Evolutionary conservation across 2,329 filamentous ascomycete species (phyloP).

Genomic region (Phialophora expanda): DNA sequence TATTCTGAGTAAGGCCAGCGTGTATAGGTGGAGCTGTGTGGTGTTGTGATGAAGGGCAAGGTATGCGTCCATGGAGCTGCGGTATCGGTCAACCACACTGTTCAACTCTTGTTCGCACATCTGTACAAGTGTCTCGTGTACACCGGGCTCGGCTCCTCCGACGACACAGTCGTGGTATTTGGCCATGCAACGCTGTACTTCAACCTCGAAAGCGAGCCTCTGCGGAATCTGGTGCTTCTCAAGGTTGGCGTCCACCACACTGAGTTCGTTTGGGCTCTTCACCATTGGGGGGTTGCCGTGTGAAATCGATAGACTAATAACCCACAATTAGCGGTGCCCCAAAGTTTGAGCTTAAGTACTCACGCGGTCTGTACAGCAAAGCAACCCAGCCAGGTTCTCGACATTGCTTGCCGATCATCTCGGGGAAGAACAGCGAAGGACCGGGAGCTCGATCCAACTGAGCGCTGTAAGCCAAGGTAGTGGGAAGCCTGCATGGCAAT

Average conservation of each 20-base stretch:
- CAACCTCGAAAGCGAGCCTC: constrained; percentile 11
- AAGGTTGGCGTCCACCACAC: constrained; percentile 14
- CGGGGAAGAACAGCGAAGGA: background rate
- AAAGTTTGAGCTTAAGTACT: background rate
- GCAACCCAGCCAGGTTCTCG: constrained; percentile 20
- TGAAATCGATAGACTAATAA: constrained; percentile 16
- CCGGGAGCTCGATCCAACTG: background rate
- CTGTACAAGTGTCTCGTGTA: constrained; percentile 20
- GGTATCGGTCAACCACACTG: constrained; percentile 2
- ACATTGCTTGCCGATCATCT: constrained; percentile 14
- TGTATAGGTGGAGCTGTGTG: constrained; percentile 20
- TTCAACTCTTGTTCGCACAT: constrained; percentile 21
- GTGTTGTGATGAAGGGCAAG: constrained; percentile 8
- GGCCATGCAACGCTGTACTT: constrained; percentile 19
- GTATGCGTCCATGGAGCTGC: constrained; percentile 8
- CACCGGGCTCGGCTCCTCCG: constrained; percentile 12
- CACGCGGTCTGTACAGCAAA: constrained; percentile 17
- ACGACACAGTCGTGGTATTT: constrained; percentile 19
- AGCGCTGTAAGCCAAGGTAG: constrained; percentile 11
- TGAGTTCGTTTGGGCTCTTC: constrained; percentile 17
- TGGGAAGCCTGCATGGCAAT: constrained; percentile 19
- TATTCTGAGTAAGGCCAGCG: constrained; percentile 17
- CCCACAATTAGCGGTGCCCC: background rate
- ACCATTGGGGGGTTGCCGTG: constrained; percentile 14
- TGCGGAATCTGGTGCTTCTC: constrained; percentile 9